Evolutionary conservation across 2,329 filamentous ascomycete species (phyloP), one percentile per base, ranked within the genome.

Genomic region (Sclerotiophoma versabilis): DNA sequence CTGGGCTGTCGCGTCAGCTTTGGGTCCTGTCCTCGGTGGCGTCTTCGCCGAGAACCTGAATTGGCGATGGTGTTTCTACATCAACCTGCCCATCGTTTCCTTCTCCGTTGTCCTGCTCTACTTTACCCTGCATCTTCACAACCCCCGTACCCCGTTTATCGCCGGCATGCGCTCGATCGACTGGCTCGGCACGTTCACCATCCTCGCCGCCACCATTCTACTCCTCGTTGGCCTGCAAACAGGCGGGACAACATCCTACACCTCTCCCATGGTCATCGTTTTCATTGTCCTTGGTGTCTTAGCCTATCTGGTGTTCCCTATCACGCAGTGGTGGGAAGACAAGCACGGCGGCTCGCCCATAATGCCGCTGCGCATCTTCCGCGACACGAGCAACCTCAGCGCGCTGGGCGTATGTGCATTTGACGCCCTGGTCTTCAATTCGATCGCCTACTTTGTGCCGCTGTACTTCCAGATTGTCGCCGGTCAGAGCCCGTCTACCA

Each of bases 391-490:
- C 4, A 87, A 85, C 47, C 70, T 84, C 10, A 85, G 85, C 1
- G 78, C 81, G 3, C 77, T 89, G 8, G 68, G 75, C 1, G 78
- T 83, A 1, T 76, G 75, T 14, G 80, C 80, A 54, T 74, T 74
- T 17, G 80, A 84, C 59, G 77, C 77, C 5, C 77, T 86, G 64
- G 82, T 85, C 27, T 89, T 88, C 71, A 87, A 89, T 50, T 86
- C 82, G 0, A 79, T 82, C 1, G 83, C 85, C 30, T 92, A 90
- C 72, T 92, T 89, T 63, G 76, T 92, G 1, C 90, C 90, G 0
- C 79, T 92, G 0, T 92, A 89, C 73, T 90, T 91, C 55, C 90
- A 93, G 70, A 81, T 86, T 10, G 87, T 88, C 0, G 81, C 87
- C 2, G 79, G 80, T n/a, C 81, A 81, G 1, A 80, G 79, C 0